Percentiles rank a stretch among this genome's conserved stretches.
Conservation (phyloP, 116 monocot species). For the Posidonia oceanica region DNA sequence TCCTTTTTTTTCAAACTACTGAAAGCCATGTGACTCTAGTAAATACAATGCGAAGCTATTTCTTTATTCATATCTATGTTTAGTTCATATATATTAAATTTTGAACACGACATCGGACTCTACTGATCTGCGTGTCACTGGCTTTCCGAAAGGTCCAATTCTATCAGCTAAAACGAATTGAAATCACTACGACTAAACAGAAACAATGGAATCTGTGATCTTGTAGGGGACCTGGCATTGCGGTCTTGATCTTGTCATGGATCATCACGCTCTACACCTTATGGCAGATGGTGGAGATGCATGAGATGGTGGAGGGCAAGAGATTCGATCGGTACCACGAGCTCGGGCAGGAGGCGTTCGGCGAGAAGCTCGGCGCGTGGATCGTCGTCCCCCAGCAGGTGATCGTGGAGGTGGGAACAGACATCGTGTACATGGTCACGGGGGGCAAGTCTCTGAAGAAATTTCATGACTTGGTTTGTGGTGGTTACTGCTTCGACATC, state of each 20-base stretch:
- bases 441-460: slow-evolving; percentile 48
- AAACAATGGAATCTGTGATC: too few relatives aligned
- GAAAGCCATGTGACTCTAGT: too few relatives aligned
- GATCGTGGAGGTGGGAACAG: slow-evolving; percentile 27
- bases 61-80: too few relatives aligned
- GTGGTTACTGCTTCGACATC: neutral
- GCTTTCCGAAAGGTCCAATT: too few relatives aligned
- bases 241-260: slow-evolving; percentile 37
- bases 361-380: slow-evolving; percentile 52
- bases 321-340: slow-evolving; percentile 49
- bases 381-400: slow-evolving; percentile 59
- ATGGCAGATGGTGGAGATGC: slow-evolving; percentile 70
- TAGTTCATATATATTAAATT: too few relatives aligned
- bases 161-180: too few relatives aligned
- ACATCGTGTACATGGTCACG: slow-evolving; percentile 60
- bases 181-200: too few relatives aligned
- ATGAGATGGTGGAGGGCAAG: slow-evolving; percentile 41
- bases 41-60: too few relatives aligned
- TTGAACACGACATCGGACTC: too few relatives aligned
- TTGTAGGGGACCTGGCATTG: slow-evolving; percentile 34
- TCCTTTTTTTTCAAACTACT: too few relatives aligned
- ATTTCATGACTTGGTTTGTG: slow-evolving; percentile 34
- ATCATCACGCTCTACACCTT: slow-evolving; percentile 49
- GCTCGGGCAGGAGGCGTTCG: slow-evolving; percentile 56
- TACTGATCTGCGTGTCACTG: too few relatives aligned